phyloP scores from a whole-genome alignment of 2,329 filamentous ascomycete genomes.

The Sphaerulina vaccinii region DNA sequence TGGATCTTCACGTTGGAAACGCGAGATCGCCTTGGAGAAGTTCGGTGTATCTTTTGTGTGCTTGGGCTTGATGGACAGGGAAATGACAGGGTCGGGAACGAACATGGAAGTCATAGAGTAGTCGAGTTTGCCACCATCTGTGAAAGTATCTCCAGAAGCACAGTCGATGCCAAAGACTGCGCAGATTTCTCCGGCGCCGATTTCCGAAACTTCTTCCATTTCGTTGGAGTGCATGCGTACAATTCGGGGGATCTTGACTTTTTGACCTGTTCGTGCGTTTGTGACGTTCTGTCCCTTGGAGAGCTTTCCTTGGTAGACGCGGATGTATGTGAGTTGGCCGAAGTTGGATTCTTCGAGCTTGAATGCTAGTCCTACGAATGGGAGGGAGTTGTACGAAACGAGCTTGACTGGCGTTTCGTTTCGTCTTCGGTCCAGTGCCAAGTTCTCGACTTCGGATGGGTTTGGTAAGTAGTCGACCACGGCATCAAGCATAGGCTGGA shows the following conservation, averaged over 20 bases:
- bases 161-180: conserved; percentile 98
- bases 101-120: conserved; percentile 99
- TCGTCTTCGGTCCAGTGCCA: conserved; percentile 79
- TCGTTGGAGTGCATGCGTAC: conserved; percentile 99
- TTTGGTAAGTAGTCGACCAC: conserved; percentile 96
- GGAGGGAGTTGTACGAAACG: conserved; percentile 87
- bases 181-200: conserved; percentile 96
- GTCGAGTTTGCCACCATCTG: conserved; percentile 76
- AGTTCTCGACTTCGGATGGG: conserved; percentile 82
- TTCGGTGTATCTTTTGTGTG: conserved; percentile 85
- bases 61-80: conserved; percentile 95
- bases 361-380: conserved; percentile 94
- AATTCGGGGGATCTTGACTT: conserved; percentile 93
- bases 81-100: conserved; percentile 96
- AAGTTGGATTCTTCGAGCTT: conserved; percentile 99
- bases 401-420: conserved; percentile 79
- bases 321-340: conserved; percentile 95
- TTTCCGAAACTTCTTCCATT: conserved; percentile 93
- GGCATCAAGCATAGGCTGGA: conserved; percentile 95
- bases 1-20: conserved; percentile 96
- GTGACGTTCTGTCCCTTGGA: conserved; percentile 86
- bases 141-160: conserved; percentile 96
- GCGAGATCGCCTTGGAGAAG: conserved; percentile 98
- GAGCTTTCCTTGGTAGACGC: conserved; percentile 91
- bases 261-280: conserved; percentile 93